Evolutionary conservation across 306 rosid species (phyloP).

Genomic region (Corylus avellana): DNA sequence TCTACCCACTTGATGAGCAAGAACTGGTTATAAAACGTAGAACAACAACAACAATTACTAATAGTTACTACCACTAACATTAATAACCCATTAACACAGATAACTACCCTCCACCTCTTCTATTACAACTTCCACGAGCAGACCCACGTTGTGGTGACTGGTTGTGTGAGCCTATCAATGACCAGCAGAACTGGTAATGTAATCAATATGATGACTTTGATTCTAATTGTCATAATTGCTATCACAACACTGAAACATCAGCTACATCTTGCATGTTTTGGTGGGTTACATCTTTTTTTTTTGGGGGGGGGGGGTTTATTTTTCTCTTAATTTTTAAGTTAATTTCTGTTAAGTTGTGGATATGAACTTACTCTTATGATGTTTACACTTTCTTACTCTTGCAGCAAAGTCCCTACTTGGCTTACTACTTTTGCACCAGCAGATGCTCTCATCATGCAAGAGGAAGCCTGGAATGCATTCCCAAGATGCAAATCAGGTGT

Average conservation of each 20-base stretch:
- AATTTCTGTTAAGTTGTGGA: neutral
- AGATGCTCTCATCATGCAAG: slow-evolving; percentile 48
- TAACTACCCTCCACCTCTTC: too few species aligned
- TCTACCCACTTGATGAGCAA: too few species aligned
- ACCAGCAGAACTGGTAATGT: neutral
- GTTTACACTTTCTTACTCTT: slow-evolving; percentile 6
- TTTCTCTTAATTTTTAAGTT: neutral
- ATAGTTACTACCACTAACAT: too few species aligned
- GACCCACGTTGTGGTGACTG: too few species aligned
- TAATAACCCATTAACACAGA: too few species aligned
- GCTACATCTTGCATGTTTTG: neutral
- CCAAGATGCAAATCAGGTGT: slow-evolving; percentile 57
- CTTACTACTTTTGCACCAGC: slow-evolving; percentile 50
- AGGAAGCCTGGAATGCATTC: slow-evolving; percentile 56
- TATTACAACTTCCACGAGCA: too few species aligned
- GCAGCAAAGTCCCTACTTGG: slow-evolving; percentile 54
- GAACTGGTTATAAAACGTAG: too few species aligned
- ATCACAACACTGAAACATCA: neutral
- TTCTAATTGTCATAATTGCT: neutral
- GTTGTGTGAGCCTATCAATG: neutral
- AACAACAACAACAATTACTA: too few species aligned
- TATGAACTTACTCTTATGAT: neutral
- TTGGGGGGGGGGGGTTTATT: too few species aligned
- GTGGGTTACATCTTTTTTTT: neutral
- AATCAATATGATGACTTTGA: neutral